phyloP scores from a whole-genome alignment of 164 flowering plant species.

The Magnolia sinica region DNA sequence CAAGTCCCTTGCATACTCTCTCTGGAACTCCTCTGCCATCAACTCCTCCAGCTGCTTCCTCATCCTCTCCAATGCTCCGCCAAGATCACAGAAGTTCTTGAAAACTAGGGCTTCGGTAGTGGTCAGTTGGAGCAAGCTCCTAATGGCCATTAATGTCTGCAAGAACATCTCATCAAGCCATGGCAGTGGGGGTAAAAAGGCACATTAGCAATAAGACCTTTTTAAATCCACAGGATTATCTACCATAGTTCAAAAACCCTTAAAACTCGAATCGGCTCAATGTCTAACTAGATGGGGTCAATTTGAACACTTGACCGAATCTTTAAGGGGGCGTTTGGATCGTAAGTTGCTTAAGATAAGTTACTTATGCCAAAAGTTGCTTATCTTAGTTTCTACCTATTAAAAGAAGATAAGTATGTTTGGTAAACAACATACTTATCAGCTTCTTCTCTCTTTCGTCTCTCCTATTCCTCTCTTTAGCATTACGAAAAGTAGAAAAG shows the following conservation, averaged over 20 bases:
- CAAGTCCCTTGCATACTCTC: constrained; percentile 58
- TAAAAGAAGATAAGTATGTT: too few relatives aligned
- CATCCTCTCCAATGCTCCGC: constrained; percentile 56
- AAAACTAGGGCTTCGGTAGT: constrained; percentile 50
- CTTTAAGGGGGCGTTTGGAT: too few relatives aligned
- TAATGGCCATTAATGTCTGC: constrained; percentile 70
- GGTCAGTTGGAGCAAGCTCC: constrained; percentile 62
- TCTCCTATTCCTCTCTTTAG: too few relatives aligned
- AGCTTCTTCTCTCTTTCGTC: too few relatives aligned
- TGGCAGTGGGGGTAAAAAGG: neutral
- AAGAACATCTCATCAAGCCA: constrained; percentile 5
- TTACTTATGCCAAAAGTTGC: too few relatives aligned
- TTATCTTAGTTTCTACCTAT: too few relatives aligned
- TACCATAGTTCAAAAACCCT: neutral
- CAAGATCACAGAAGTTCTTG: constrained; percentile 63
- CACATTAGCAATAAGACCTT: neutral
- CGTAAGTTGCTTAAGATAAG: too few relatives aligned
- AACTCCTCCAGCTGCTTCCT: constrained; percentile 47
- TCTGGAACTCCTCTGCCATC: constrained; percentile 46
- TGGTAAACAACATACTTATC: too few relatives aligned
- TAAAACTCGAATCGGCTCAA: neutral
- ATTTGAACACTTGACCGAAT: too few relatives aligned
- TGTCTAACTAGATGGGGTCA: too few relatives aligned
- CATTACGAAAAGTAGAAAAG: too few relatives aligned
- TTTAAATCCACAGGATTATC: neutral